Conservation (phyloP, 768 basidiomycete genomes). For the Infundibulicybe gibba region DNA sequence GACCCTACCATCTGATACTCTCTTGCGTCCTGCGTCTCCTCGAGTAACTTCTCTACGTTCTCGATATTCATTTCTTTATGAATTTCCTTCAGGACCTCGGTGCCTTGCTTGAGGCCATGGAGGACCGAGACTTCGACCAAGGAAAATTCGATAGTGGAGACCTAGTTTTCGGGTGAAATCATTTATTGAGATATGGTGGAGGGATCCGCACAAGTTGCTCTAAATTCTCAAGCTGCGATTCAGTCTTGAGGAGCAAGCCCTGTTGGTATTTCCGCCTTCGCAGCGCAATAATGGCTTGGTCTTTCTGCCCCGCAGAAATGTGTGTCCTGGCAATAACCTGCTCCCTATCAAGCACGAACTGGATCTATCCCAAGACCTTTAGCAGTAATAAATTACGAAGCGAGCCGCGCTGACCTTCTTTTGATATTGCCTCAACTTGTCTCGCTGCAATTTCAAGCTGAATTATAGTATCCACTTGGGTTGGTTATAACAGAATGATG, state of each 20-base stretch:
- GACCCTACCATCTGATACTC: constrained; percentile 77
- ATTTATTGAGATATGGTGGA: neutral
- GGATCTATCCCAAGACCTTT: constrained; percentile 54
- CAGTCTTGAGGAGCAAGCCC: constrained; percentile 80
- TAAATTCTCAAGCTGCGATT: constrained; percentile 81
- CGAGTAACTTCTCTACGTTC: constrained; percentile 90
- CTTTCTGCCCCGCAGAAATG: constrained; percentile 77
- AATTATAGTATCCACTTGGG: constrained; percentile 9
- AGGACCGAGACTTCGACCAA: constrained; percentile 89
- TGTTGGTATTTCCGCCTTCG: constrained; percentile 95
- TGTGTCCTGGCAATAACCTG: constrained; percentile 85
- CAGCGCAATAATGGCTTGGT: constrained; percentile 83
- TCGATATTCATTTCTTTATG: constrained; percentile 93
- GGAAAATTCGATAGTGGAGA: constrained; percentile 95
- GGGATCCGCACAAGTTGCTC: constrained; percentile 71
- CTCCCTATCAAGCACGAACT: constrained; percentile 82
- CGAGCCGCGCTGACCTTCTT: constrained; percentile 56
- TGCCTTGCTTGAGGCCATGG: constrained; percentile 91
- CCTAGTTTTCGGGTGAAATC: constrained; percentile 42
- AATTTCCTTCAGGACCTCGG: constrained; percentile 88
- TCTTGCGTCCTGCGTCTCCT: constrained; percentile 88
- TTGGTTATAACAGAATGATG: constrained; percentile 6
- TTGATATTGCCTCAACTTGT: constrained; percentile 95
- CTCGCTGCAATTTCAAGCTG: constrained; percentile 94
- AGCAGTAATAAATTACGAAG: neutral